These are phyloP conservation scores for Fusarium cyanostomum DNA, from an alignment of 2,329 filamentous ascomycete species.

Conservation along the genomic window DNA sequence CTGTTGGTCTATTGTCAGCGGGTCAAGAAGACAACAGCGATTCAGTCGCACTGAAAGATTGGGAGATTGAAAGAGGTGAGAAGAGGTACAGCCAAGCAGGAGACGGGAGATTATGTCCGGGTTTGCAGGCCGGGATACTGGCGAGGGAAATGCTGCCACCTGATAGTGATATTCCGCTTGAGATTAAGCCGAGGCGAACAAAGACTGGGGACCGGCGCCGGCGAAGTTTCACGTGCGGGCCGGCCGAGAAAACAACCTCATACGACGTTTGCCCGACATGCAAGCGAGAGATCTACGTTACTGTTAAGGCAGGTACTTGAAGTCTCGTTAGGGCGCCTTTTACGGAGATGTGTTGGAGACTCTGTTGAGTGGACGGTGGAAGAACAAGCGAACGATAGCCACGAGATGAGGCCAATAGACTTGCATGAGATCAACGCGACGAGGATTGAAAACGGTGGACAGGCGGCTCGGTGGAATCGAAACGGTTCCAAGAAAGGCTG, in stretches of 20 bases:
- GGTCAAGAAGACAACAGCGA: conserved; percentile 20
- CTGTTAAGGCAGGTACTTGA: conserved; percentile 35
- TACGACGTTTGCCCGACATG: conserved; percentile 24
- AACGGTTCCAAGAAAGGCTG: conserved; percentile 20
- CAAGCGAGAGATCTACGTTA: conserved; percentile 33
- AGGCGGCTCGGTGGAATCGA: conserved; percentile 23
- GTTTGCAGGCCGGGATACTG: conserved; percentile 14
- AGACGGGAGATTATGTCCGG: conserved; percentile 14
- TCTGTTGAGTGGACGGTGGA: neutral
- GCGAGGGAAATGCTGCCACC: conserved; percentile 28
- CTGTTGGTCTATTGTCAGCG: conserved; percentile 36
- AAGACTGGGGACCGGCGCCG: conserved; percentile 24
- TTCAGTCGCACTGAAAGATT: conserved; percentile 7
- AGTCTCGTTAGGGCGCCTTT: conserved; percentile 16
- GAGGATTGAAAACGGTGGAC: conserved; percentile 9
- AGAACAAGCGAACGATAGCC: conserved; percentile 7
- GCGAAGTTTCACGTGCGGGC: conserved; percentile 40
- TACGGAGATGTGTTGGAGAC: conserved; percentile 5
- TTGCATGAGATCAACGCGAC: conserved; percentile 13
- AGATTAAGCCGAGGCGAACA: conserved; percentile 40
- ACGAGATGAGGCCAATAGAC: conserved; percentile 15
- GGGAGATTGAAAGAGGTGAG: conserved; percentile 14
- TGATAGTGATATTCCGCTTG: conserved; percentile 24
- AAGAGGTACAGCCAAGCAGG: conserved; percentile 9
- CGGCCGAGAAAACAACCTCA: conserved; percentile 30